Conservation (phyloP, 371 early-diverging fungal species). For the Rhizomucor pusillus region DNA sequence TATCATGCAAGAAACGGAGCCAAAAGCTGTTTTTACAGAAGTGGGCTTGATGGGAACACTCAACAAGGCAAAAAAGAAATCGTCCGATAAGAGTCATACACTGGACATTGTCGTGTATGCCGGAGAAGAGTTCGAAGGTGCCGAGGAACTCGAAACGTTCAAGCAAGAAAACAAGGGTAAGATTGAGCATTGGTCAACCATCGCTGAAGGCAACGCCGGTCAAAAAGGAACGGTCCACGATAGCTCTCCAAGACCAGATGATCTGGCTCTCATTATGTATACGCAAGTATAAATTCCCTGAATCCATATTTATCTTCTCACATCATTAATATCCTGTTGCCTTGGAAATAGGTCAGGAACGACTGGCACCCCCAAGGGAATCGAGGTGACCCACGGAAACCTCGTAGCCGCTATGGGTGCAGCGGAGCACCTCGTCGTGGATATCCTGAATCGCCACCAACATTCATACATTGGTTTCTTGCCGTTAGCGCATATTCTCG, state of each 20-base stretch:
- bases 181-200: conserved; percentile 30
- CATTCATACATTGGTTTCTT: conserved; percentile 81
- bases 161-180: conserved; percentile 12
- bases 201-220: conserved; percentile 10
- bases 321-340: neutral
- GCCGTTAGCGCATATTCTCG: conserved; percentile 89
- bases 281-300: conserved; percentile 17
- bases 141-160: conserved; percentile 24
- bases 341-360: conserved; percentile 85
- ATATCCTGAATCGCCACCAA: conserved; percentile 31
- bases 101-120: conserved; percentile 33
- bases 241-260: conserved; percentile 55
- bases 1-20: conserved; percentile 69
- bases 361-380: conserved; percentile 82
- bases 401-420: conserved; percentile 66
- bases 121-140: conserved; percentile 35
- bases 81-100: conserved; percentile 13
- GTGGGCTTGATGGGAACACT: conserved; percentile 29
- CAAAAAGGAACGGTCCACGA: conserved; percentile 25
- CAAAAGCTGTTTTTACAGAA: conserved; percentile 76
- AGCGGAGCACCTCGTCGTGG: conserved; percentile 42
- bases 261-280: conserved; percentile 85
- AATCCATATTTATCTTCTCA: neutral
- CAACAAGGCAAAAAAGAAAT: conserved; percentile 4
- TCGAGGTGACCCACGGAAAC: conserved; percentile 64